Percentiles rank a stretch among this genome's conserved stretches.
phyloP scores from a whole-genome alignment of 2,329 filamentous ascomycete species.

The Colletotrichum truncatum region DNA sequence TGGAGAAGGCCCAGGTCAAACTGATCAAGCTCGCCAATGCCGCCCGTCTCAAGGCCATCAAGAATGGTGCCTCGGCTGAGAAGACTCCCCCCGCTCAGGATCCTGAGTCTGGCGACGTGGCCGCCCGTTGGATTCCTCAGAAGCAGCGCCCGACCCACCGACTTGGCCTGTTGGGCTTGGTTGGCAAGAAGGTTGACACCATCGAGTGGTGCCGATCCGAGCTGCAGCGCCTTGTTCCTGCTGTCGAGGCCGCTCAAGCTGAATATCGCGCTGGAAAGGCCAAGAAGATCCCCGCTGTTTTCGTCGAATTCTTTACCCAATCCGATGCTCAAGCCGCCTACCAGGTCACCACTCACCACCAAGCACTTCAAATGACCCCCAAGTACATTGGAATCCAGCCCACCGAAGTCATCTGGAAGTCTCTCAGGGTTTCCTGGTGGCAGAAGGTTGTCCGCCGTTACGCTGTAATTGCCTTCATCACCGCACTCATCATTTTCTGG shows the following conservation, averaged over 20 bases:
- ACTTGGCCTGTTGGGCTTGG: constrained; percentile 61
- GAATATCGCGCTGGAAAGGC: constrained; percentile 72
- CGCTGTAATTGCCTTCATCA: constrained; percentile 75
- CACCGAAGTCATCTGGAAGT: constrained; percentile 86
- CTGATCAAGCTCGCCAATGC: constrained; percentile 83
- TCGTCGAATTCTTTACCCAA: constrained; percentile 88
- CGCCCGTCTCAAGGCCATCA: constrained; percentile 72
- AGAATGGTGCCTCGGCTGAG: constrained; percentile 61
- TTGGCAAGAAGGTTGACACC: constrained; percentile 90
- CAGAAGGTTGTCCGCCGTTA: constrained; percentile 80
- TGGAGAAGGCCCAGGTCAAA: constrained; percentile 88
- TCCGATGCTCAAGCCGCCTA: constrained; percentile 86
- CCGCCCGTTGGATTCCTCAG: constrained; percentile 77
- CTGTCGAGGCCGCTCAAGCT: constrained; percentile 73
- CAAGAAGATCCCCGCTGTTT: constrained; percentile 78
- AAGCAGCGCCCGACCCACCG: constrained; percentile 82
- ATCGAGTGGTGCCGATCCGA: constrained; percentile 88
- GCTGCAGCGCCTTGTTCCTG: constrained; percentile 75
- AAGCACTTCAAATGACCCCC: constrained; percentile 86
- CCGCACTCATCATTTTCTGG: constrained; percentile 88
- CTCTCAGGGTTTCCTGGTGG: constrained; percentile 87
- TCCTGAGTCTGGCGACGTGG: constrained; percentile 70
- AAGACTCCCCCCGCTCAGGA: constrained; percentile 61
- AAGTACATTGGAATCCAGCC: constrained; percentile 86
- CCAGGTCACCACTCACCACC: constrained; percentile 88